Evolutionary conservation across 306 rosid genomes (phyloP).

Genomic region (Acmispon strigosus): DNA sequence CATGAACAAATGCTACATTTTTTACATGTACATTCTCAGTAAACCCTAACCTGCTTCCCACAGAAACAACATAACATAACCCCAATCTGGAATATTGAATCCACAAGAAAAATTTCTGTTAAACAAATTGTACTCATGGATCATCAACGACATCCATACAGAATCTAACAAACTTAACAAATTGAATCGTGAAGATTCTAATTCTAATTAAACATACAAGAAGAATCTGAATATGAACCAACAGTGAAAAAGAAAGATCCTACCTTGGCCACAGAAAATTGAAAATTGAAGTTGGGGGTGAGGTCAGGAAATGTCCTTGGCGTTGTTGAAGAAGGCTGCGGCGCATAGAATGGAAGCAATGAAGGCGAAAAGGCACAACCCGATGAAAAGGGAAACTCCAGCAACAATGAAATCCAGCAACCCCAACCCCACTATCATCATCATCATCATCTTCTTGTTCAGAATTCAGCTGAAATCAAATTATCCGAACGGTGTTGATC

Average conservation of each 20-base stretch:
- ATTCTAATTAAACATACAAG: background rate
- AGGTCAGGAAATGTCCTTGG: slow-evolving; percentile 36
- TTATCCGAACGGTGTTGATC: background rate
- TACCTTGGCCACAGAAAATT: background rate
- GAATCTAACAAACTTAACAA: too few relatives aligned
- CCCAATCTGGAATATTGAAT: background rate
- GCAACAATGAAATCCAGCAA: slow-evolving; percentile 69
- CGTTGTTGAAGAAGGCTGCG: slow-evolving; percentile 57
- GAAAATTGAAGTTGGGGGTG: background rate
- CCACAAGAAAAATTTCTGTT: background rate
- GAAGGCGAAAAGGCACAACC: slow-evolving; percentile 47
- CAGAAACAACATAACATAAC: background rate
- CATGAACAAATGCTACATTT: background rate
- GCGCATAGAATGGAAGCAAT: slow-evolving; percentile 64
- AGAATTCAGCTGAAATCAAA: background rate
- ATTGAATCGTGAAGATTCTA: too few relatives aligned
- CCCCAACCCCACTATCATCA: slow-evolving; percentile 33
- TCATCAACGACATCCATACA: background rate
- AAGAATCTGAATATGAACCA: background rate
- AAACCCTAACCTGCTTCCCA: background rate
- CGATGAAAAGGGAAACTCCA: slow-evolving; percentile 54
- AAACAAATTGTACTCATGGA: background rate
- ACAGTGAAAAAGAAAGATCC: background rate
- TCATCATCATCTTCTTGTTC: background rate
- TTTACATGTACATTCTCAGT: too few relatives aligned